phyloP scores from a whole-genome alignment of 2,329 filamentous ascomycete genomes.

The Lasiodiplodia gonubiensis region DNA sequence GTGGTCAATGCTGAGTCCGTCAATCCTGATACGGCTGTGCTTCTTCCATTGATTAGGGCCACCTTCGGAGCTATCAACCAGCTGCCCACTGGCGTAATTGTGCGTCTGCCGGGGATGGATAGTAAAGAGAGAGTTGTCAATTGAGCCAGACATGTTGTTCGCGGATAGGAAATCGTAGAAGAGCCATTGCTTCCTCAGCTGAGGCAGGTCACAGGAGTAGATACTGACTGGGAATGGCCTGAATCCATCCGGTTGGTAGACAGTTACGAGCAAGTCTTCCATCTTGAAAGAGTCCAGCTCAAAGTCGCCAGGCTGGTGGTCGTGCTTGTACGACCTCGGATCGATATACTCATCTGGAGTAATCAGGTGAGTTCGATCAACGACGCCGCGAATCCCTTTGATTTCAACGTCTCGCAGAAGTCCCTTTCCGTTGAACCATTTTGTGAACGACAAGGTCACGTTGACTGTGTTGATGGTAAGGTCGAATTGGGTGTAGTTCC shows the following conservation, averaged over 20 bases:
- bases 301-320: constrained; percentile 90
- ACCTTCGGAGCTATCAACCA: constrained; percentile 62
- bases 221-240: constrained; percentile 96
- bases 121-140: constrained; percentile 93
- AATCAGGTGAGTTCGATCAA: constrained; percentile 84
- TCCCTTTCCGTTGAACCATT: constrained; percentile 98
- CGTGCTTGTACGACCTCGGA: constrained; percentile 84
- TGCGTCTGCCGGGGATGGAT: constrained; percentile 94
- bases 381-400: constrained; percentile 87
- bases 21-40: constrained; percentile 88
- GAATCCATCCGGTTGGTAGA: constrained; percentile 89
- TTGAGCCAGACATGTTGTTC: constrained; percentile 94
- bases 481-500: constrained; percentile 98
- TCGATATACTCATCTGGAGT: constrained; percentile 74
- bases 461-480: constrained; percentile 94
- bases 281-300: constrained; percentile 97
- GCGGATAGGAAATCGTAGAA: constrained; percentile 98
- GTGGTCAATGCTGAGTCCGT: constrained; percentile 93
- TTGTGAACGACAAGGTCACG: constrained; percentile 94
- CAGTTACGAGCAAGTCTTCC: constrained; percentile 87
- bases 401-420: constrained; percentile 90
- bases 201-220: constrained; percentile 91
- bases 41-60: constrained; percentile 88
- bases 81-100: constrained; percentile 70
- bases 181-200: constrained; percentile 92